Conservation (phyloP, 1,284 basidiomycete genomes). For the Heterobasidion parviporum region DNA sequence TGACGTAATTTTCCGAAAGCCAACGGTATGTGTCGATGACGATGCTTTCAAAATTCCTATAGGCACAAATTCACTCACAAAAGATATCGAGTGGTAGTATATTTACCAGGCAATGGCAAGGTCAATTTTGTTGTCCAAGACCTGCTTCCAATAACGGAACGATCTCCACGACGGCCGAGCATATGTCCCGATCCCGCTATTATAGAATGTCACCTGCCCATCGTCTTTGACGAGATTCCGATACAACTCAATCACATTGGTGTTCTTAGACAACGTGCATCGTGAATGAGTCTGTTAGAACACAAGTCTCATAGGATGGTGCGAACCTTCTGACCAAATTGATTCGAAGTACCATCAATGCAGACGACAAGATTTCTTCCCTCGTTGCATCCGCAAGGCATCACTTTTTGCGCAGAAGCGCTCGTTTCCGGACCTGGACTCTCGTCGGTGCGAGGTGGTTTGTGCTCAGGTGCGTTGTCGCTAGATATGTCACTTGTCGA, state of each 20-base stretch:
- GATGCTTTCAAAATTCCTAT: constrained; percentile 17
- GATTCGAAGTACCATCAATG: constrained; percentile 26
- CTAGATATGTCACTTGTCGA: too few species aligned
- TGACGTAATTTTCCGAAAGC: constrained; percentile 27
- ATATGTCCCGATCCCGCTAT: constrained; percentile 28
- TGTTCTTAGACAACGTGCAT: not conserved
- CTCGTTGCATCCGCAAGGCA: too few species aligned
- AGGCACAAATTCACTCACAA: not conserved
- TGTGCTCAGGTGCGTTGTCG: too few species aligned
- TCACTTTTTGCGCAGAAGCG: too few species aligned
- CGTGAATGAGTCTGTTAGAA: too few species aligned
- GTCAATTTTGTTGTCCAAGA: constrained; percentile 14
- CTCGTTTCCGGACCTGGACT: too few species aligned
- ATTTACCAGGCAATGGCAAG: constrained; percentile 20
- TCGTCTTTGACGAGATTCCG: constrained; percentile 15
- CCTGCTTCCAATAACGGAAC: constrained; percentile 13
- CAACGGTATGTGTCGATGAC: constrained; percentile 29
- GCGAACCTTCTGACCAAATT: constrained; percentile 19
- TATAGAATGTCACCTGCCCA: constrained; percentile 22
- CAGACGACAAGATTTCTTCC: constrained; percentile 18
- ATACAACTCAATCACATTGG: constrained; percentile 6
- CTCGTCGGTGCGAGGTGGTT: too few species aligned
- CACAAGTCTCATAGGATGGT: too few species aligned
- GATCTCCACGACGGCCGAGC: constrained; percentile 19
- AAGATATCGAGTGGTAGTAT: not conserved